A percentile compares a stretch with the other conserved stretches of the same genome.
These are phyloP conservation scores for Escovopsis sp. DNA, from an alignment of 2,329 filamentous ascomycete species.

Conservation along the genomic window DNA sequence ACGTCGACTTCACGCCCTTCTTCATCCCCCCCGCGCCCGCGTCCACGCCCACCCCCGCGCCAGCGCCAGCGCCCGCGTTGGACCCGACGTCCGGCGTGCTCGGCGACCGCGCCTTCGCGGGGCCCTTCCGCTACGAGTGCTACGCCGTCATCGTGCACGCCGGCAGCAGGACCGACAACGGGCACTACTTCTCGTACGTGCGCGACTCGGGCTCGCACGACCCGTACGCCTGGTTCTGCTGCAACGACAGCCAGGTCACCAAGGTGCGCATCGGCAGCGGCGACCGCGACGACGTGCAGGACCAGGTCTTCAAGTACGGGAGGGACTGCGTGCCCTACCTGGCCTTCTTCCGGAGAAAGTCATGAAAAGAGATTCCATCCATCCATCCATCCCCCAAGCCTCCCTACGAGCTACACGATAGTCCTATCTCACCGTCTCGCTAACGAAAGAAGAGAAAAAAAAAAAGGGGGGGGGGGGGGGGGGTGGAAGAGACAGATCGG, in stretches of 20 bases:
- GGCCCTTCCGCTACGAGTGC: constrained; percentile 64
- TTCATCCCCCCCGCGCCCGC: constrained; percentile 15
- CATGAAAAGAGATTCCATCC: constrained; percentile 2
- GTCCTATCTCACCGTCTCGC: neutral
- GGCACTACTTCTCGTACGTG: constrained; percentile 68
- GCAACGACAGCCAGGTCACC: constrained; percentile 30
- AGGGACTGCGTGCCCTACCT: constrained; percentile 30
- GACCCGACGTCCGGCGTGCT: constrained; percentile 16
- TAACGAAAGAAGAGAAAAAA: neutral
- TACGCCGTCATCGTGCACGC: constrained; percentile 74
- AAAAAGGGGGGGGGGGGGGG: too few species aligned
- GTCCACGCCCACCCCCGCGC: too few species aligned
- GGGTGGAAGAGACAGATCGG: neutral
- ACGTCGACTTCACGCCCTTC: constrained; percentile 40
- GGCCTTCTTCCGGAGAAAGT: constrained; percentile 30
- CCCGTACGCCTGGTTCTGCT: constrained; percentile 32
- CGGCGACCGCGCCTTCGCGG: constrained; percentile 26
- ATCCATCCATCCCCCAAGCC: neutral
- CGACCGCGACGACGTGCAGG: constrained; percentile 19
- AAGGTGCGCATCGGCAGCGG: constrained; percentile 27
- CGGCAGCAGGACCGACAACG: constrained; percentile 51
- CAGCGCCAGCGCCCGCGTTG: too few species aligned
- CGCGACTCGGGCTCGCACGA: constrained; percentile 37
- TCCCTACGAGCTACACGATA: neutral
- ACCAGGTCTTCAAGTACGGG: constrained; percentile 24